A percentile compares a stretch with the other conserved stretches of the same genome.
These are phyloP conservation scores for Xylogone sp. DNA, from an alignment of 2,329 filamentous ascomycete genomes.

Conservation along the genomic window DNA sequence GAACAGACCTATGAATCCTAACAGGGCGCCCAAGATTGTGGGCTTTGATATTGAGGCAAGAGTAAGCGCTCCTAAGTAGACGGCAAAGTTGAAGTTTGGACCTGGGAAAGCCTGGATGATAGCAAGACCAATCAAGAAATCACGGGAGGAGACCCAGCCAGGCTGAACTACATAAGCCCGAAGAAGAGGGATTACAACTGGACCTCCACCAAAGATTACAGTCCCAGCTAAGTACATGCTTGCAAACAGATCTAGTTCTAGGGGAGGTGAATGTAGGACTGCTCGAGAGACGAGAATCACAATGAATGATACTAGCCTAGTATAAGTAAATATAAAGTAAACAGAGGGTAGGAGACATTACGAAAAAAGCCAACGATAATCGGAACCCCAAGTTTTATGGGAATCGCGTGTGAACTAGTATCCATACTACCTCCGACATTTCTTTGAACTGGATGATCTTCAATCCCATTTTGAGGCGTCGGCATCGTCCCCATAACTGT, in stretches of 20 bases:
- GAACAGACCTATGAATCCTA: constrained; percentile 51
- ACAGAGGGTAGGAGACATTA: constrained; percentile 14
- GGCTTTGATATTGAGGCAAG: constrained; percentile 26
- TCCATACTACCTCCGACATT: too few species aligned
- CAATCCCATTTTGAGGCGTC: too few species aligned
- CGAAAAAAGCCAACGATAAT: too few species aligned
- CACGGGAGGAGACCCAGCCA: constrained; percentile 64
- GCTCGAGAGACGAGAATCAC: constrained; percentile 48
- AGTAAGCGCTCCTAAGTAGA: constrained; percentile 50
- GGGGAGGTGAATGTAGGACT: constrained; percentile 34
- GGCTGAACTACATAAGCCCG: constrained; percentile 61
- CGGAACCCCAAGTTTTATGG: too few species aligned
- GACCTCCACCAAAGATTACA: constrained; percentile 52
- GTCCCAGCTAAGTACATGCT: constrained; percentile 74
- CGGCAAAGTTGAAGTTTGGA: constrained; percentile 56
- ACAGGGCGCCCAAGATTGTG: constrained; percentile 39
- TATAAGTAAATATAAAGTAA: constrained; percentile 44
- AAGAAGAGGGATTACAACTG: constrained; percentile 60
- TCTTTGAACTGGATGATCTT: too few species aligned
- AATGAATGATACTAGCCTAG: constrained; percentile 49
- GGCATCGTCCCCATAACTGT: too few species aligned
- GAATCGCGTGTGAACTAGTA: too few species aligned
- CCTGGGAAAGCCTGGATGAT: constrained; percentile 67
- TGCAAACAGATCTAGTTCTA: constrained; percentile 59
- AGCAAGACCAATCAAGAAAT: constrained; percentile 69